These are phyloP conservation scores for Phytophthora multivora DNA, from an alignment of 352 stramenopile species.

Conservation along the genomic window DNA sequence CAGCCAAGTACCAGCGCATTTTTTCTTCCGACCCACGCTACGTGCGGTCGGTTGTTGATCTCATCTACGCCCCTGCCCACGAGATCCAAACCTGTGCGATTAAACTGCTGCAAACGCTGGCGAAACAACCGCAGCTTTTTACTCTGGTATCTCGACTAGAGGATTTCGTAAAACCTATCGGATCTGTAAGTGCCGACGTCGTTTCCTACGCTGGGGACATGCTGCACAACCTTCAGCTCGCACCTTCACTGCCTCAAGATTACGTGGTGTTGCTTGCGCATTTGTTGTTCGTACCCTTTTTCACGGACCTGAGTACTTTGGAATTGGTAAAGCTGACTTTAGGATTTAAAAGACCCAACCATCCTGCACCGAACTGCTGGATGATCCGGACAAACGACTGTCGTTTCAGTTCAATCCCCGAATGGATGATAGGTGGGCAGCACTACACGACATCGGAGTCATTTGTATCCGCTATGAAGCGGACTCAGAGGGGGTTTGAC, in stretches of 20 bases:
- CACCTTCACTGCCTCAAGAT: slow-evolving; percentile 18
- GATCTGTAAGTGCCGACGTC: background rate
- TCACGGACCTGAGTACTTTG: slow-evolving; percentile 27
- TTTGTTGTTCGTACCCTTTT: slow-evolving; percentile 33
- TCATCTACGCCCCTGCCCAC: slow-evolving; percentile 27
- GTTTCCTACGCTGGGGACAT: slow-evolving; percentile 16
- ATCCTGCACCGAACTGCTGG: slow-evolving; percentile 1
- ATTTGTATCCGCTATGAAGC: slow-evolving; percentile 8
- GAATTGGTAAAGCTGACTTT: slow-evolving; percentile 38
- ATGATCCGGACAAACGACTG: slow-evolving; percentile 8
- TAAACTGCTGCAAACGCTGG: slow-evolving; percentile 24
- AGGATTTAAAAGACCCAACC: slow-evolving; percentile 22
- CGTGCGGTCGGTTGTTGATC: slow-evolving; percentile 27
- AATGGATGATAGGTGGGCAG: slow-evolving; percentile 16
- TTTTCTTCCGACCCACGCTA: slow-evolving; percentile 27
- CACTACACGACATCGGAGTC: background rate
- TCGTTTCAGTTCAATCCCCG: slow-evolving; percentile 17
- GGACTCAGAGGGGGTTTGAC: slow-evolving; percentile 18
- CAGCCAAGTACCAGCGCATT: slow-evolving; percentile 12
- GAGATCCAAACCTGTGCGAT: slow-evolving; percentile 32
- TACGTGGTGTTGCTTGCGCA: slow-evolving; percentile 25
- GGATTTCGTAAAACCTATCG: slow-evolving; percentile 2
- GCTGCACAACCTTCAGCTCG: slow-evolving; percentile 6
- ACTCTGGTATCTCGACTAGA: slow-evolving; percentile 19
- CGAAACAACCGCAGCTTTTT: slow-evolving; percentile 11